Evolutionary conservation across 805 yeast species (phyloP).

Genomic region (Zygosaccharomyces pseudorouxii): DNA sequence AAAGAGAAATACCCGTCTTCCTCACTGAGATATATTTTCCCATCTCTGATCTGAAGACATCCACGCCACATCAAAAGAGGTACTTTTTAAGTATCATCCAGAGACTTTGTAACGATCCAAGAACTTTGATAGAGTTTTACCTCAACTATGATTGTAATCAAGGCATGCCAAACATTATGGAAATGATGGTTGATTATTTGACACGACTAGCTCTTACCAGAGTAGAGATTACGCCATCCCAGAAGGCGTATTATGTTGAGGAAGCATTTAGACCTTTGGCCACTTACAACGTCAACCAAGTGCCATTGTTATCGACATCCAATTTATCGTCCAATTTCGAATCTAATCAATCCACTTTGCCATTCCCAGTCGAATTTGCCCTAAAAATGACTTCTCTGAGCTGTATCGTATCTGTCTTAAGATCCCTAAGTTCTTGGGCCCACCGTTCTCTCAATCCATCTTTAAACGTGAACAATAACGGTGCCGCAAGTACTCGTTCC

Average conservation of each 20-base stretch:
- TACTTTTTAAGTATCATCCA: slow-evolving; percentile 78
- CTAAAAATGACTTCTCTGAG: slow-evolving; percentile 76
- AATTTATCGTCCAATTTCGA: slow-evolving; percentile 42
- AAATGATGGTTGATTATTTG: slow-evolving; percentile 71
- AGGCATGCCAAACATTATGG: slow-evolving; percentile 77
- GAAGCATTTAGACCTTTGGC: slow-evolving; percentile 53
- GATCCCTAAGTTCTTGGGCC: slow-evolving; percentile 83
- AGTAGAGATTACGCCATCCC: slow-evolving; percentile 66
- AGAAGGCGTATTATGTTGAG: slow-evolving; percentile 54
- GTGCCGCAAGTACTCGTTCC: slow-evolving; percentile 8
- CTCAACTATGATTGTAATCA: slow-evolving; percentile 92
- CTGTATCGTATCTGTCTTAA: slow-evolving; percentile 73
- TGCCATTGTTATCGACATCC: slow-evolving; percentile 72
- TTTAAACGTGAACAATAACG: slow-evolving; percentile 6
- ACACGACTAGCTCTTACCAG: slow-evolving; percentile 62
- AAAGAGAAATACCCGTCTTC: slow-evolving; percentile 89
- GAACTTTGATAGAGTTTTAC: slow-evolving; percentile 86
- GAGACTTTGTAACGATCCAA: slow-evolving; percentile 80
- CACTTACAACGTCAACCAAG: slow-evolving; percentile 65
- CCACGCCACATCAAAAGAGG: slow-evolving; percentile 89
- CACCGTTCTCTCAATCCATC: slow-evolving; percentile 48
- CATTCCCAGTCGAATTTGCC: slow-evolving; percentile 75
- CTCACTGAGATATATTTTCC: slow-evolving; percentile 92
- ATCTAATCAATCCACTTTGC: slow-evolving; percentile 17
- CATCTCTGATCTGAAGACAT: slow-evolving; percentile 83